These are phyloP conservation scores for Rhodocollybia butyracea DNA, from an alignment of 768 basidiomycete genomes.

Conservation along the genomic window DNA sequence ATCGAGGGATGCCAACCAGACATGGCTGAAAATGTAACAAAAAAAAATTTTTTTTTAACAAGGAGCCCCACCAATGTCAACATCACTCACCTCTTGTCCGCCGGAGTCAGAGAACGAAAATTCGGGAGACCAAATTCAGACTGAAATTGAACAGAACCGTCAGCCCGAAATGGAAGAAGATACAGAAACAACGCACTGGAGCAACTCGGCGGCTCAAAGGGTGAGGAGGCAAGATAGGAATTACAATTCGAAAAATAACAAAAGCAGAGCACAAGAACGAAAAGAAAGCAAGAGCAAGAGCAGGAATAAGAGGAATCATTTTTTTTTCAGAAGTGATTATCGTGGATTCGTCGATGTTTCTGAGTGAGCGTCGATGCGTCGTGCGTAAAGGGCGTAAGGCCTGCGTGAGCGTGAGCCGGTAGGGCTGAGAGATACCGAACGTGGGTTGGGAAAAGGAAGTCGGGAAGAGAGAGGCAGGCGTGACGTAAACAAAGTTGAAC, in stretches of 20 bases:
- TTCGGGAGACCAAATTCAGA: slow-evolving; percentile 75
- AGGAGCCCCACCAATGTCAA: too few relatives aligned
- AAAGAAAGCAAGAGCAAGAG: slow-evolving; percentile 63
- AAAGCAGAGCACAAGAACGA: slow-evolving; percentile 74
- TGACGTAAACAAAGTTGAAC: background rate
- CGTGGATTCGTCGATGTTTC: slow-evolving; percentile 18
- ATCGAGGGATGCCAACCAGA: slow-evolving; percentile 72
- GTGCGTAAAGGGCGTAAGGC: slow-evolving; percentile 38
- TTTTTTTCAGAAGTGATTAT: slow-evolving; percentile 24
- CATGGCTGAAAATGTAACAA: slow-evolving; percentile 31
- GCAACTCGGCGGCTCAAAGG: slow-evolving; percentile 71
- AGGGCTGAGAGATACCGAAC: background rate
- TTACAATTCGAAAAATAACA: slow-evolving; percentile 70
- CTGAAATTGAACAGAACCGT: slow-evolving; percentile 35
- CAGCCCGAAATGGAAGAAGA: slow-evolving; percentile 12
- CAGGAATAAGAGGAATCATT: slow-evolving; percentile 69
- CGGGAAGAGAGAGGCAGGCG: slow-evolving; percentile 4
- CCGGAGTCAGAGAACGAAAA: slow-evolving; percentile 60
- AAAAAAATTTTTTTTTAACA: too few relatives aligned
- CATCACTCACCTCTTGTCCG: slow-evolving; percentile 52
- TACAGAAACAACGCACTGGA: slow-evolving; percentile 46
- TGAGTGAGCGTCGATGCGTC: slow-evolving; percentile 46
- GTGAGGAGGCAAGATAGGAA: slow-evolving; percentile 72
- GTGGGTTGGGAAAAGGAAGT: slow-evolving; percentile 1
- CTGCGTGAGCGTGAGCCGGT: slow-evolving; percentile 23